Evolutionary conservation across 1,284 basidiomycete species (phyloP).

Genomic region (Cutaneotrichosporon cutaneum): DNA sequence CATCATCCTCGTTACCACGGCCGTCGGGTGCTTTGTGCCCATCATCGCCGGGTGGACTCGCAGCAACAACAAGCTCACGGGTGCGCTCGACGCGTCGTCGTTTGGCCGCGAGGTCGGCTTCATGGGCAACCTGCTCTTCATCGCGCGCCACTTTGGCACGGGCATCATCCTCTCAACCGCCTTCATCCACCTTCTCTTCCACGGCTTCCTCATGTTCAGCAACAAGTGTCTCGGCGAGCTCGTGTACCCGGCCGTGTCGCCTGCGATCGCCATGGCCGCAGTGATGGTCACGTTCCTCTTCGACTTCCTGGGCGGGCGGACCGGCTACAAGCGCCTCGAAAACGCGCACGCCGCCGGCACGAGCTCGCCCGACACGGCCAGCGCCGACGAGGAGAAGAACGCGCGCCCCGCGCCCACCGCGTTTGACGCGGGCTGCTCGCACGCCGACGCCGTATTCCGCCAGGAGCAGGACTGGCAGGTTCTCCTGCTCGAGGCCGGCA

Average conservation of each 20-base stretch:
- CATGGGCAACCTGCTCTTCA: conserved; percentile 45
- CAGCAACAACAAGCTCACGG: neutral
- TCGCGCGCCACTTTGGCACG: conserved; percentile 48
- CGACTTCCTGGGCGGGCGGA: conserved; percentile 42
- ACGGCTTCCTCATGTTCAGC: conserved; percentile 52
- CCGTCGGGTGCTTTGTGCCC: conserved; percentile 51
- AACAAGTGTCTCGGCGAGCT: conserved; percentile 55
- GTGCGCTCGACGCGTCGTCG: conserved; percentile 14
- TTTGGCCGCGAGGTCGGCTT: conserved; percentile 18
- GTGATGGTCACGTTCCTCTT: conserved; percentile 43
- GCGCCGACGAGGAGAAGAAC: neutral
- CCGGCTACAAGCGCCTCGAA: neutral
- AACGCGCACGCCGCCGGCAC: neutral
- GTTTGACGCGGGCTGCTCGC: conserved; percentile 7
- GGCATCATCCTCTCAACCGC: conserved; percentile 24
- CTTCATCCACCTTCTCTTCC: conserved; percentile 51
- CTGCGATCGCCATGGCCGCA: conserved; percentile 52
- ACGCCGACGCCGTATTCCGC: conserved; percentile 18
- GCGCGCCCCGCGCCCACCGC: neutral
- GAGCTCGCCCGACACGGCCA: neutral
- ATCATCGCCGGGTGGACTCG: conserved; percentile 30
- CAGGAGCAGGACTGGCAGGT: conserved; percentile 24
- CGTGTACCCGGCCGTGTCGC: conserved; percentile 51
- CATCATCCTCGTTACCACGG: conserved; percentile 51
- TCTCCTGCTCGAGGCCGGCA: conserved; percentile 52